A percentile compares a stretch with the other conserved stretches of the same genome.
Evolutionary conservation across 345 rosid species (phyloP).

Genomic region (Aegle marmelos): DNA sequence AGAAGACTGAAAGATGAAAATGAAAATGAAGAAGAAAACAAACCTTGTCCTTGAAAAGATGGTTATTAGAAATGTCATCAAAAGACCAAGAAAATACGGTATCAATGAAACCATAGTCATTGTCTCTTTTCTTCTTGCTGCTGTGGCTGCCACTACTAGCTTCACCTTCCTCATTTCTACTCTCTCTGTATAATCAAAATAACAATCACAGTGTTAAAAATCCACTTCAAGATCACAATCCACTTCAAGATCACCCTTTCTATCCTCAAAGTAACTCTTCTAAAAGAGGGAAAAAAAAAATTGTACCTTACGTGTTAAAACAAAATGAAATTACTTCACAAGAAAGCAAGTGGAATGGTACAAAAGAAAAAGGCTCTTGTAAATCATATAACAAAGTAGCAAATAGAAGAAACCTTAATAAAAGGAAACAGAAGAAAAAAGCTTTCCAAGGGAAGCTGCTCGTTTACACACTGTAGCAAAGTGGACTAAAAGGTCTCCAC

Average conservation of each 20-base stretch:
- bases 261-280: background rate
- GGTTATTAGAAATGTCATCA: background rate
- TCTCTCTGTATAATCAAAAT: background rate
- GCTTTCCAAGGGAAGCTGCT: no score
- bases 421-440: background rate
- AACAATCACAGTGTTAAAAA: background rate
- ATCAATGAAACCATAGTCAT: background rate
- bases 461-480: background rate
- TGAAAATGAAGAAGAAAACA: background rate
- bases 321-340: background rate
- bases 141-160: background rate
- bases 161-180: background rate
- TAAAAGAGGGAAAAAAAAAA: no score
- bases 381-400: background rate
- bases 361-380: background rate
- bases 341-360: background rate
- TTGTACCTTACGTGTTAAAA: background rate
- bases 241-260: background rate
- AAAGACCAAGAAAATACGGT: background rate
- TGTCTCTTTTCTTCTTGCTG: conserved; percentile 17
- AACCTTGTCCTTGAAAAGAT: background rate
- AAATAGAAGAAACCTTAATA: background rate
- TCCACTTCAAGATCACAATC: background rate
- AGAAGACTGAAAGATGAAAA: background rate
- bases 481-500: background rate